Percentiles rank a stretch among this genome's conserved stretches.
Evolutionary conservation across 441 rosid species (phyloP).

Genomic region (Brassica hybrid): DNA sequence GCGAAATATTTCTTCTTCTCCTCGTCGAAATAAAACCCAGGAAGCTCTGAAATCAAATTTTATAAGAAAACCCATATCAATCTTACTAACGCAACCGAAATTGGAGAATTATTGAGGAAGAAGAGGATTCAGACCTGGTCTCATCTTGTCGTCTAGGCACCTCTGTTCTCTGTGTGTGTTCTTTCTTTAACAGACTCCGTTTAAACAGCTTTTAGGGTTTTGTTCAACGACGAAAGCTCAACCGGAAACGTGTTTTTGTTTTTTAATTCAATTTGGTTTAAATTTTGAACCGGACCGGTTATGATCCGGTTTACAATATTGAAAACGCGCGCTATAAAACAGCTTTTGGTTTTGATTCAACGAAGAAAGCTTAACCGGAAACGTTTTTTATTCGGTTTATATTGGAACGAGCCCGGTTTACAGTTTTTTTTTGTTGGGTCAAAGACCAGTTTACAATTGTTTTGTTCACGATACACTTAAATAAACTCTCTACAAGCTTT

Average conservation of each 20-base stretch:
- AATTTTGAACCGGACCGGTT: conserved; percentile 4
- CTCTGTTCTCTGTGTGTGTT: conserved; percentile 18
- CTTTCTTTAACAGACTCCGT: conserved; percentile 21
- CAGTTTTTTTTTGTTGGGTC: too few relatives aligned
- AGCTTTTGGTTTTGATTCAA: too few relatives aligned
- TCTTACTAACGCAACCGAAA: conserved; percentile 1
- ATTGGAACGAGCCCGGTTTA: too few relatives aligned
- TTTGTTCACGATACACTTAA: too few relatives aligned
- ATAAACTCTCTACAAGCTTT: too few relatives aligned
- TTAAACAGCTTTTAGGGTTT: conserved; percentile 29
- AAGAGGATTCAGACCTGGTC: conserved; percentile 31
- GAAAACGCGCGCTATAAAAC: background rate
- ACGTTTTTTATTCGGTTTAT: too few relatives aligned
- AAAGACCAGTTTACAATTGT: too few relatives aligned
- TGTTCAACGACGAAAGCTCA: background rate
- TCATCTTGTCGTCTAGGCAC: conserved; percentile 26
- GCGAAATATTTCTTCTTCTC: conserved; percentile 83
- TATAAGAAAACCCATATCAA: background rate
- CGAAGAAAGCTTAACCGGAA: background rate
- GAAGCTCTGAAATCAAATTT: conserved; percentile 53
- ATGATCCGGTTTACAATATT: conserved; percentile 12
- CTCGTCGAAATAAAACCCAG: conserved; percentile 74
- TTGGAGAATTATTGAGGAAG: background rate
- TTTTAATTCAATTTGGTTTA: background rate
- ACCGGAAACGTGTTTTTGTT: conserved; percentile 25